Conservation (phyloP, 73 alveolate species). For the Paramecium bursaria region DNA sequence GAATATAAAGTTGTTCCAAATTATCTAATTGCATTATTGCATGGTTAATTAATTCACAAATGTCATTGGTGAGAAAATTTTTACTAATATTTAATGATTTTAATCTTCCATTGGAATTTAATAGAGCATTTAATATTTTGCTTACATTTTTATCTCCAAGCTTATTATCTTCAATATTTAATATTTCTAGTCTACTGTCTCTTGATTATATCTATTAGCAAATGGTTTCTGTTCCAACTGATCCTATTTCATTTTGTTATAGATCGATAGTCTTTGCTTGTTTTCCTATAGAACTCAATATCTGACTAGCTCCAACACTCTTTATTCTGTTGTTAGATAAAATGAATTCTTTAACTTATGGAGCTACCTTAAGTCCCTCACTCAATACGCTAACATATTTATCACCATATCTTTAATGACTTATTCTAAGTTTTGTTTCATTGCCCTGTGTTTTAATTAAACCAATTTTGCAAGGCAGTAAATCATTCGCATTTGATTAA, state of each 20-base stretch:
- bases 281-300: constrained; percentile 19
- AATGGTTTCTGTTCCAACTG: constrained; percentile 50
- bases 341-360: constrained; percentile 57
- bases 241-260: constrained; percentile 30
- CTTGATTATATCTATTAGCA: constrained; percentile 39
- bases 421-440: constrained; percentile 6
- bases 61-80: constrained; percentile 52
- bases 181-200: constrained; percentile 60
- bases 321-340: constrained; percentile 52
- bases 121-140: constrained; percentile 41
- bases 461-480: constrained; percentile 64
- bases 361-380: constrained; percentile 66
- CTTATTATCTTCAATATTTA: constrained; percentile 65
- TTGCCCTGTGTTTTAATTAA: constrained; percentile 45
- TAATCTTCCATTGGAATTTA: constrained; percentile 41
- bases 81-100: constrained; percentile 52
- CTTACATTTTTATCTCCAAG: constrained; percentile 58
- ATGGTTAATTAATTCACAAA: constrained; percentile 11
- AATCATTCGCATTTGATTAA: constrained; percentile 21
- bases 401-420: constrained; percentile 71
- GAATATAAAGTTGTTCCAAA: constrained; percentile 62
- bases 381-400: constrained; percentile 73
- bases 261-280: constrained; percentile 8
- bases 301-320: constrained; percentile 57
- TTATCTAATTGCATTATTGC: constrained; percentile 29